Percentiles rank a stretch among this genome's conserved stretches.
Conservation (phyloP, 2,329 filamentous ascomycete species). For the Madurella mycetomatis region DNA sequence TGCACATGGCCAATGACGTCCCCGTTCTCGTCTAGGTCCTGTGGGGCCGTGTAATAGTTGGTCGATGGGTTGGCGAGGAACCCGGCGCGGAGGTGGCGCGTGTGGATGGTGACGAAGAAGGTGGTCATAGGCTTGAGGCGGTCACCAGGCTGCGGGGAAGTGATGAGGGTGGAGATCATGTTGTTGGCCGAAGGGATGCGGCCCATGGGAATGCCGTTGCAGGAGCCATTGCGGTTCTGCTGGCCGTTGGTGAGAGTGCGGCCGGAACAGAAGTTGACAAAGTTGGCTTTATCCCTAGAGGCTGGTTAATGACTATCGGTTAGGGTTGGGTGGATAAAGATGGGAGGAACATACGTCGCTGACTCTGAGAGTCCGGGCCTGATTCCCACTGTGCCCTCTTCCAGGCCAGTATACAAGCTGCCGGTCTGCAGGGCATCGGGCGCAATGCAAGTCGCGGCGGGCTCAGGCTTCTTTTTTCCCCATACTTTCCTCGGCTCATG, state of each 20-base stretch:
- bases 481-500: not conserved
- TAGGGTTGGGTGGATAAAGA: not conserved
- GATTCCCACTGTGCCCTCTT: conserved; percentile 28
- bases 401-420: conserved; percentile 38
- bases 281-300: conserved; percentile 37
- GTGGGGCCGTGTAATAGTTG: conserved; percentile 54
- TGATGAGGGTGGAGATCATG: conserved; percentile 54
- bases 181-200: conserved; percentile 46
- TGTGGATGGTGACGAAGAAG: conserved; percentile 47
- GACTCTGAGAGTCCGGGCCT: conserved; percentile 36
- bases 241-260: conserved; percentile 52
- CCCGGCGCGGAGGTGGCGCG: conserved; percentile 47
- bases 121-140: conserved; percentile 35
- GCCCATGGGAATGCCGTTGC: conserved; percentile 57
- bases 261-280: conserved; percentile 57
- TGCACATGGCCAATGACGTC: conserved; percentile 44
- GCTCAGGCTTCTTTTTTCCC: not conserved
- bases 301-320: not conserved
- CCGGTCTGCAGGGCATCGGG: conserved; percentile 39
- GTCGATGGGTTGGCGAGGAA: conserved; percentile 49
- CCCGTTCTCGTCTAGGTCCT: conserved; percentile 41
- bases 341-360: conserved; percentile 35
- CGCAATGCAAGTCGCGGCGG: conserved; percentile 28
- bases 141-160: conserved; percentile 40
- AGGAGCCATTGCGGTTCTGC: conserved; percentile 47